Base-by-base conservation (phyloP, 2,329 filamentous ascomycete species). In the Talaromyces islandicus region DNA sequence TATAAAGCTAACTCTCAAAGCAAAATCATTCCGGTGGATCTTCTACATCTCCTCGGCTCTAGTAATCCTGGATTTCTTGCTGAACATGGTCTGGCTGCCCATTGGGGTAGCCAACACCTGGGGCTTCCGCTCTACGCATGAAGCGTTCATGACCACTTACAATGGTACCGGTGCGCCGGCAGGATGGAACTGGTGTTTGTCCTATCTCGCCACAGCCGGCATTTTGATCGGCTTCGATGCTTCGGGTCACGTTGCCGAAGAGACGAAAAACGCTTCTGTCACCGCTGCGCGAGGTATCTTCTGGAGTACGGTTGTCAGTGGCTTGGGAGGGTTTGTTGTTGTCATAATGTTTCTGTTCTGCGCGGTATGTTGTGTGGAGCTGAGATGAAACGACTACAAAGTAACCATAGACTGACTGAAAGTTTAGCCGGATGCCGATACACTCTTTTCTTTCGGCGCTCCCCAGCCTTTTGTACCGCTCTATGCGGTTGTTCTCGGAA, bases 151-250 rank as follows among this genome's bases (percentile, higher is more conserved):
- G 73, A 79, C 82, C 12, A 85, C 83, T 0, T 85, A 85, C 67
- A 86, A 86, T 60, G 80, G 79, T 1, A 83, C 80, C 11, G 81
- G 80, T 11, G 80, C 81, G 1, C 81, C 83, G 0, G 74, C 78
- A 1, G 83, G 79, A 2, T 86, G 84, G 83, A 86, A 86, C 66
- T 86, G 83, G 84, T 85, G 83, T 71, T 76, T 86, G 3, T 84
- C 82, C 4, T 86, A 83, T 68, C 79, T 84, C 27, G 83, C 83
- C 1, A 86, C 84, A 1, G 83, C 83, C 7, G 84, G 83, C 46
- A 80, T 86, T 46, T 66, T 86, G 59, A 85, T 86, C 56, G 84
- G 84, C 1, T 86, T 85, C 58, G 84, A 86, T 68, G 84, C 84
- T 0, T 83, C 81, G 0, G 84, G 84, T 2, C 83, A 86, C 64